Base-by-base conservation (phyloP, 225 moss, liverwort and hornwort genomes). In the Pseudisothecium myosuroides region DNA sequence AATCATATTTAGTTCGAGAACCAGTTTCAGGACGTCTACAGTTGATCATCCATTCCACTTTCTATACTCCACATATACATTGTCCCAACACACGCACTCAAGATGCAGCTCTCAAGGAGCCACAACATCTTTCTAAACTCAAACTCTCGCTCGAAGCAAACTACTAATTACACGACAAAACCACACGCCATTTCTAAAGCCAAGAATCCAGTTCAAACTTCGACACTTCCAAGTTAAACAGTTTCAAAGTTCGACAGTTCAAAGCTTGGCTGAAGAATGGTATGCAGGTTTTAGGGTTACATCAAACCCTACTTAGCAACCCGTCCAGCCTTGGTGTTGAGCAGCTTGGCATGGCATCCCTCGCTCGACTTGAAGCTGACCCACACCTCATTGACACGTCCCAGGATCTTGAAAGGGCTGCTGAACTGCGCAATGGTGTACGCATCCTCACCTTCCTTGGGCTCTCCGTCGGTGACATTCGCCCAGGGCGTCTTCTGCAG, bases 361-460 rank as follows among this genome's bases (percentile, higher is more conserved):
- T 91, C 91, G 67, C 90, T 92, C 14, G 91, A 91, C 16, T 90
- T 77, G 73, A 93, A 93, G 89, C 91, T 96, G 36, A 99, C 99
- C 99, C 99, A 99, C 6, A 97, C 96, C 88, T 99, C 99, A 43
- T 99, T 99, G 47, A 93, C 75, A 47, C 99, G 96, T 58, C 95
- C 93, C 59, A 95, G 86, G 65, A 99, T 94, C 74, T 96, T 82
- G 76, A 99, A 94, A 9, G 99, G 99, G 88, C 94, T 91, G 88
- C 91, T 93, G 85, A 92, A 99, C 92, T 99, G 99, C 34, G 99
- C 99, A 88, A 99, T 92, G 24, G 95, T 94, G 88, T 99, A 99
- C 3, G 97, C 96, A 90, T 99, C 99, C 89, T 90, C 72, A 7
- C 96, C 96, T 10, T 92, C 90, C 60, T 92, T 88, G 39, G 90